Conservation (phyloP, 257 asterid species). For the Solanum sitiens region DNA sequence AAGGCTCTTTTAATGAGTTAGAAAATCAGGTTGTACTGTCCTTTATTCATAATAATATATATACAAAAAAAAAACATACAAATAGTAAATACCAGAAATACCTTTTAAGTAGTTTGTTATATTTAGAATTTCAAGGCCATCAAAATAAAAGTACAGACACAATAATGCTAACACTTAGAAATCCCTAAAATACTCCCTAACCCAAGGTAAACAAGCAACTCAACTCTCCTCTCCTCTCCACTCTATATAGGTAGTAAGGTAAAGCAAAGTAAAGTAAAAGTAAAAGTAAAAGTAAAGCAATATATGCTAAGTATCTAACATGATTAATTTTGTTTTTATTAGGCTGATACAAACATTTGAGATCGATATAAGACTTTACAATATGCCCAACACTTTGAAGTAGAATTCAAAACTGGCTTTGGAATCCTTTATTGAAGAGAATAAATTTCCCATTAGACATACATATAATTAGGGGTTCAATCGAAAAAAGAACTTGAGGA, state of each 20-base stretch:
- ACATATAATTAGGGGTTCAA: not conserved
- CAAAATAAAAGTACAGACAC: not conserved
- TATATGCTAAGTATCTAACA: not conserved
- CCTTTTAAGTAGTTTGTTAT: not conserved
- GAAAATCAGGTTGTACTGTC: not conserved
- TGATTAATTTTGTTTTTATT: not conserved
- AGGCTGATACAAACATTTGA: not conserved
- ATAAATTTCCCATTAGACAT: not conserved
- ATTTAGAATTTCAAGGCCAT: too few species aligned
- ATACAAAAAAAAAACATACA: not conserved
- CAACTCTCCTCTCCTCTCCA: not conserved
- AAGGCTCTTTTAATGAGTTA: not conserved
- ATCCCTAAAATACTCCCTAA: not conserved
- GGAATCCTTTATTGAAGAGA: conserved; percentile 47
- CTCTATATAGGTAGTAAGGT: not conserved
- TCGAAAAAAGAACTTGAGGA: not conserved
- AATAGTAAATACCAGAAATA: not conserved
- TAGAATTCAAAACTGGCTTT: conserved; percentile 89
- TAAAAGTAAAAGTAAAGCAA: not conserved
- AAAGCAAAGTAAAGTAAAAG: too few species aligned
- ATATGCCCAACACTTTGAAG: conserved; percentile 83
- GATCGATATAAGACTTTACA: conserved; percentile 45
- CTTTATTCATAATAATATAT: not conserved
- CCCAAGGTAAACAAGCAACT: not conserved
- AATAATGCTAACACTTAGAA: not conserved